Conservation (phyloP, 2,329 filamentous ascomycete species). For the Knoxdaviesia proteae region DNA sequence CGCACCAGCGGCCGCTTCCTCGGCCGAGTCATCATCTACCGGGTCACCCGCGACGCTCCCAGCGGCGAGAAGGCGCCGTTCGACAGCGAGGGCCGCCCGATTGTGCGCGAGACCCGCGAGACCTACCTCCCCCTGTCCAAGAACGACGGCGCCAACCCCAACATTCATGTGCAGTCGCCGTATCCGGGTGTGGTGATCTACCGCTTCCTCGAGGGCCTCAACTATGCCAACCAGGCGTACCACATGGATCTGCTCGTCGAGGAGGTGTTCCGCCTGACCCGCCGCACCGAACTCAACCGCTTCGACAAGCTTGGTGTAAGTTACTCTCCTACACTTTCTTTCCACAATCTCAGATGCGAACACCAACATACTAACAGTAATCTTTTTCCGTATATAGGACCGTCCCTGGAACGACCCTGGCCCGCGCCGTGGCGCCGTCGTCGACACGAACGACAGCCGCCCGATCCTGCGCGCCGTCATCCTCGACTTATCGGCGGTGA, state of each 20-base stretch:
- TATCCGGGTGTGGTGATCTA: slow-evolving; percentile 34
- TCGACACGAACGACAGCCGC: slow-evolving; percentile 14
- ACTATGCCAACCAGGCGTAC: slow-evolving; percentile 30
- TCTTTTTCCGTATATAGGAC: slow-evolving; percentile 11
- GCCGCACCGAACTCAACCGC: slow-evolving; percentile 20
- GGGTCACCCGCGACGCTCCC: slow-evolving; percentile 1
- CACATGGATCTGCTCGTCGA: slow-evolving; percentile 28
- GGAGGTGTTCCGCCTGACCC: slow-evolving; percentile 22
- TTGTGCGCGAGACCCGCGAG: slow-evolving; percentile 2
- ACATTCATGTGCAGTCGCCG: slow-evolving; percentile 21
- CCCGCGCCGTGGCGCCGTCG: slow-evolving; percentile 14
- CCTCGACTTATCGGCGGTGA: slow-evolving; percentile 35
- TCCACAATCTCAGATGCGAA: neutral
- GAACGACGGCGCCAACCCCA: slow-evolving; percentile 28
- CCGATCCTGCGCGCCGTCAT: slow-evolving; percentile 32
- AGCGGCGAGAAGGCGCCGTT: slow-evolving; percentile 1
- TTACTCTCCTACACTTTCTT: slow-evolving; percentile 2
- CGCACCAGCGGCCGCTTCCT: slow-evolving; percentile 70
- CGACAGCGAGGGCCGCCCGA: slow-evolving; percentile 2
- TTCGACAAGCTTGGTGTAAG: slow-evolving; percentile 25
- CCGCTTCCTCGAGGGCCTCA: slow-evolving; percentile 32
- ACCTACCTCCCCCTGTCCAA: slow-evolving; percentile 27
- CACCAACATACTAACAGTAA: neutral
- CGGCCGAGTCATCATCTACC: slow-evolving; percentile 41
- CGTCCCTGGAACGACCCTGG: slow-evolving; percentile 35